phyloP scores from a whole-genome alignment of 1,284 basidiomycete genomes.

The Puccinia brachypodii region DNA sequence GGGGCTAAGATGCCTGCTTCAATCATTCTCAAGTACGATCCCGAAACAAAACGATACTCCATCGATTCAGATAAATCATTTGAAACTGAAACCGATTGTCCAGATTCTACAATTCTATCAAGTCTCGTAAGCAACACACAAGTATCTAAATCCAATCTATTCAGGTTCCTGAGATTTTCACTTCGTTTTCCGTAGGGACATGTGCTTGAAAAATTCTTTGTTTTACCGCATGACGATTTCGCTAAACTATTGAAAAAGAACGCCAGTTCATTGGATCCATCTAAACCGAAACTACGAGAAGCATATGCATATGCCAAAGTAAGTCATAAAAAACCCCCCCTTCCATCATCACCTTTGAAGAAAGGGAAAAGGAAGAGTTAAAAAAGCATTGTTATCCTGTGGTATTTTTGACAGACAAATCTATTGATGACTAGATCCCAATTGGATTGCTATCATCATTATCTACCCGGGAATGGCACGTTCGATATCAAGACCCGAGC shows the following conservation, averaged over 20 bases:
- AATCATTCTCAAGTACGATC: slow-evolving; percentile 65
- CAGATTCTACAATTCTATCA: slow-evolving; percentile 71
- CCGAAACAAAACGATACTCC: slow-evolving; percentile 67
- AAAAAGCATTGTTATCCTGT: neutral
- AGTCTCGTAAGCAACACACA: slow-evolving; percentile 67
- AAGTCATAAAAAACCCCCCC: too few species aligned
- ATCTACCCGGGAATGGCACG: slow-evolving; percentile 81
- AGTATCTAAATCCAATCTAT: neutral
- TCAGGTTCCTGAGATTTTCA: neutral
- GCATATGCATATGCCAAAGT: slow-evolving; percentile 83
- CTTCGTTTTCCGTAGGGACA: slow-evolving; percentile 8
- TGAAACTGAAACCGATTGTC: slow-evolving; percentile 57
- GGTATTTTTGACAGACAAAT: slow-evolving; percentile 62
- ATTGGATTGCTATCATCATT: slow-evolving; percentile 78
- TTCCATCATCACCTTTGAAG: neutral
- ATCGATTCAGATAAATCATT: slow-evolving; percentile 71
- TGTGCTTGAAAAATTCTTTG: slow-evolving; percentile 56
- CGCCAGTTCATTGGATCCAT: slow-evolving; percentile 51
- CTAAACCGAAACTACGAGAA: slow-evolving; percentile 62
- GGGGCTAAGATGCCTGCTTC: slow-evolving; percentile 78
- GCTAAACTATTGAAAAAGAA: slow-evolving; percentile 31
- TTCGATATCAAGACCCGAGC: slow-evolving; percentile 98
- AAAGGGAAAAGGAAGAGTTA: neutral
- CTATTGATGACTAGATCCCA: slow-evolving; percentile 91
- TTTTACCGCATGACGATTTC: slow-evolving; percentile 42